Evolutionary conservation across 108 stramenopile genomes (phyloP), one percentile per base, ranked within the genome.

Genomic region (Craspedostauros australis): DNA sequence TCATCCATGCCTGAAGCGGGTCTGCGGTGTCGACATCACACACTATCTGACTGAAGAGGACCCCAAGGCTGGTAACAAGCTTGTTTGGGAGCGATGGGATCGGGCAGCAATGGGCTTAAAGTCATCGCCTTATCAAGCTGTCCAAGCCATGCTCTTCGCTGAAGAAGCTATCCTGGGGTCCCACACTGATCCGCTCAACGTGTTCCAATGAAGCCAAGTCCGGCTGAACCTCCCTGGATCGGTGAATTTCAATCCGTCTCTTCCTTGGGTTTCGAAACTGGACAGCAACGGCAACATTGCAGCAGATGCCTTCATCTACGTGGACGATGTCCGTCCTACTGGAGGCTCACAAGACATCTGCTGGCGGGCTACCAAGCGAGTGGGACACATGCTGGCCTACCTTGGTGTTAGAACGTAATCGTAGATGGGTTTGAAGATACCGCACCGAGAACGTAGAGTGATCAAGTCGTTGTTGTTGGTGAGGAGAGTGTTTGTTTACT

Each of bases 81-180:
- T 20, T 39, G 49, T 61, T 3, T 42, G 42, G 59, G 27, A 55
- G 12, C 37, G 38, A 4, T 66, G 71, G 71, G 48, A 29, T 5
- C 21, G 48, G 32, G 29, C 20, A 11, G 25, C 48, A 11, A 73
- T 68, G 72, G 72, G 72, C 4, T 50, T 73, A 21, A 28, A 15
- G 16, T 18, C 54, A 20, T 66, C 64, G 14, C 64, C 64, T 4
- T 66, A 61, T 26, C 47, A 54, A 14, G 23, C 63, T 9, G 37
- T 54, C 0, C 52, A 66, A 39, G 40, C 36, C 37, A 21, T 23
- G 2, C n/a, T 61, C 16, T 41, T 53, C 0, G 52, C 44, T 1
- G 54, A 73, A 28, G 60, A 58, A 22, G 46, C 64, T 31, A 40
- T 56, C 0, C 37, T 1, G 23, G 65, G 65, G 1, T 41, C 62